Base-by-base conservation (phyloP, 192 early-diverging fungal species). In the Umbelopsis vinacea region DNA sequence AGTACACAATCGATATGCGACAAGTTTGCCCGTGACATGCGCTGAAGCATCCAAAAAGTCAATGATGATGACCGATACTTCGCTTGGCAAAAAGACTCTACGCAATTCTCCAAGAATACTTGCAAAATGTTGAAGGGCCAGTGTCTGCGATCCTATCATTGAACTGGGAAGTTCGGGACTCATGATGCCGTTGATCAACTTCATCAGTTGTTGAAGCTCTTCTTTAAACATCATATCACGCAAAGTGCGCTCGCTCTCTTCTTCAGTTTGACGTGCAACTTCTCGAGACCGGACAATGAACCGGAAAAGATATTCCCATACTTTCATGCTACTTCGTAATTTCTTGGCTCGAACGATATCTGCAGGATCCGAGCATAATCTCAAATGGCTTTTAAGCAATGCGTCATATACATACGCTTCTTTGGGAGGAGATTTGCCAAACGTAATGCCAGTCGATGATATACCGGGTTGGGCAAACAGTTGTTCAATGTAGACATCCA, bases 401-500 rank as follows among this genome's bases (percentile, higher is more conserved):
- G 71, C 71, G 35, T 84, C 70, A 29, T 86, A 82, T 9, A 74
- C 72, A 8, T 63, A 63, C 2, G 57, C 57, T 37, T 63, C 57
- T n/a, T 63, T 63, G 12, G 57, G 57, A 17, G 26, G 17, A 11
- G 57, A 63, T 63, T 63, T 33, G 11, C 26, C 33, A 38, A 63
- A 33, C 0, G 26, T 63, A 14, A 35, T 63, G 2, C 57, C 57
- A 29, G 57, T 12, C 12, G 57, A 35, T 8, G 38, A 33, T 2
- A 29, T 0, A 19, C 29, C 33, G 35, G 57, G 35, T 17, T 63
- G 57, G 11, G 57, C 57, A 33, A 87, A 83, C 67, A 79, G 76
- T 9, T 82, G 80, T 37, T 89, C 83, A 47, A 91, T 84, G 68
- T 87, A 90, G n/a, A 76, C 77, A 68, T 89, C 88, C 26, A 92